Conservation (phyloP, 495 filamentous ascomycete species). For the Penicillium argentinense region DNA sequence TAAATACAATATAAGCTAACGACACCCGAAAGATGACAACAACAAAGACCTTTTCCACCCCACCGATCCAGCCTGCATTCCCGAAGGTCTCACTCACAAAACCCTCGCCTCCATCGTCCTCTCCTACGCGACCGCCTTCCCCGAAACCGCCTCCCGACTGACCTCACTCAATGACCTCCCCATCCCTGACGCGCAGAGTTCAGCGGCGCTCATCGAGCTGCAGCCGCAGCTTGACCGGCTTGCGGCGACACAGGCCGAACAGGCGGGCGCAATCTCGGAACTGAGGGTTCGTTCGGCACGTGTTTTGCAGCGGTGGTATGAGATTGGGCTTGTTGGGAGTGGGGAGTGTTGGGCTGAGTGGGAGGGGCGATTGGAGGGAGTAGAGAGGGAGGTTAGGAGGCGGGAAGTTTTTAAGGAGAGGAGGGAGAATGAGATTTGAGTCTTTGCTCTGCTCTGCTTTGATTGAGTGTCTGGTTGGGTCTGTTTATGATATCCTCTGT, state of each 20-base stretch:
- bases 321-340: constrained; percentile 64
- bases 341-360: constrained; percentile 73
- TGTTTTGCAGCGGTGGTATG: constrained; percentile 79
- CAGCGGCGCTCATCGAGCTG: constrained; percentile 66
- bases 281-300: constrained; percentile 70
- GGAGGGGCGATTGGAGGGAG: constrained; percentile 64
- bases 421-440: constrained; percentile 40
- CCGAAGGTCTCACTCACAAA: constrained; percentile 42
- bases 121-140: constrained; percentile 70
- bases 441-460: neutral
- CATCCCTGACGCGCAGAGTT: constrained; percentile 66
- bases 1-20: neutral
- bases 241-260: constrained; percentile 63
- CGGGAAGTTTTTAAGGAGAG: constrained; percentile 48
- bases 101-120: constrained; percentile 67
- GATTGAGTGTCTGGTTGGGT: neutral
- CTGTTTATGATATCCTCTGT: constrained; percentile 10
- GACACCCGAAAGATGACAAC: constrained; percentile 47
- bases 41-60: constrained; percentile 60
- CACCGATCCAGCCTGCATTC: constrained; percentile 33
- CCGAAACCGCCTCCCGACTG: constrained; percentile 73
- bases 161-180: constrained; percentile 77
- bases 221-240: constrained; percentile 69
- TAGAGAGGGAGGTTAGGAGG: constrained; percentile 65
- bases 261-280: constrained; percentile 69